Evolutionary conservation across 2,329 filamentous ascomycete genomes (phyloP).

Genomic region (Grosmannia serpens): DNA sequence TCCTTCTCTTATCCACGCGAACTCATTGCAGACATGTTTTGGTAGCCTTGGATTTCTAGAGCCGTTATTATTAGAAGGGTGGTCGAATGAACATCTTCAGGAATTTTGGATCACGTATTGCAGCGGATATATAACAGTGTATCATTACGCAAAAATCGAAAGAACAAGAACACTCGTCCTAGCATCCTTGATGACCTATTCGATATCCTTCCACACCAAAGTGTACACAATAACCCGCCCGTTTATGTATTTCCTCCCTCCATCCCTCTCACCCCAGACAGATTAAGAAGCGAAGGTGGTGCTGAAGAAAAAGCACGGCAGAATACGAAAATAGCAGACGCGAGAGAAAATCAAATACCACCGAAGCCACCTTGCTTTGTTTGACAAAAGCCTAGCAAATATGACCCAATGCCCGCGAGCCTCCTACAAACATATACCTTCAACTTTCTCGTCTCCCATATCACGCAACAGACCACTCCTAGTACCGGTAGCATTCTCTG

Average conservation of each 20-base stretch:
- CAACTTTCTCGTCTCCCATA: neutral
- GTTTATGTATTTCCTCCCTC: neutral
- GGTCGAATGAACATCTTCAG: too few species aligned
- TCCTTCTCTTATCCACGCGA: too few species aligned
- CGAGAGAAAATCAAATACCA: neutral
- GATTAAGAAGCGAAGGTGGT: neutral
- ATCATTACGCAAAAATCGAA: neutral
- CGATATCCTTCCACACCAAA: neutral
- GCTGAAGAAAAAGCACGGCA: neutral
- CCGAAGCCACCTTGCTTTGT: neutral
- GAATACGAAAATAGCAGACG: neutral
- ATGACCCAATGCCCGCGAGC: neutral
- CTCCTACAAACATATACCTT: neutral
- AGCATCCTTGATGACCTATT: neutral
- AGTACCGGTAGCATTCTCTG: neutral
- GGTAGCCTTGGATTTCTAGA: too few species aligned
- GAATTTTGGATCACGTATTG: neutral
- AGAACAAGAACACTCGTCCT: neutral
- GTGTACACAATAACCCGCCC: neutral
- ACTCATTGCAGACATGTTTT: too few species aligned
- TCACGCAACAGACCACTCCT: neutral
- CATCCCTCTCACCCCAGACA: neutral
- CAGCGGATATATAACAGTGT: neutral
- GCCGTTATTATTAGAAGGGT: neutral
- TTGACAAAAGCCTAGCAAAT: neutral